These are phyloP conservation scores for Jamesozyma lodderae DNA, from an alignment of 805 yeast genomes.

Conservation along the genomic window DNA sequence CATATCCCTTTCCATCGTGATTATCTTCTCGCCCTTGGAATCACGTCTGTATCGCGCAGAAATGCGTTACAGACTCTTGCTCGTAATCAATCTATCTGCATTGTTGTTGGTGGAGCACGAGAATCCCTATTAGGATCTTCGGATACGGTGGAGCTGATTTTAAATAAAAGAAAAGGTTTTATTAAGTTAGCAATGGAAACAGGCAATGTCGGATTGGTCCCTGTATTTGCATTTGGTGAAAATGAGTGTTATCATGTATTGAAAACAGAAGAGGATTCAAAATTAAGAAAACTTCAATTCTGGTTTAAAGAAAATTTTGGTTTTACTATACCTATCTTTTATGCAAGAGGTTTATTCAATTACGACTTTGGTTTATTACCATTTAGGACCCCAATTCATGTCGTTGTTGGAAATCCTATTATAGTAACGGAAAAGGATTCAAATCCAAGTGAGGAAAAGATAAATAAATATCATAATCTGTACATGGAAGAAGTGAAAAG, in stretches of 20 bases:
- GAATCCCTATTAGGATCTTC: constrained; percentile 68
- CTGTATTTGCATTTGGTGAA: constrained; percentile 88
- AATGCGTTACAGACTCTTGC: constrained; percentile 59
- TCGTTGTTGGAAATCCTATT: constrained; percentile 67
- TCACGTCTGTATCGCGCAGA: constrained; percentile 70
- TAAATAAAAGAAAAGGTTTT: constrained; percentile 78
- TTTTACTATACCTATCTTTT: constrained; percentile 84
- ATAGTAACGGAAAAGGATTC: constrained; percentile 40
- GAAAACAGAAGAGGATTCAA: constrained; percentile 36
- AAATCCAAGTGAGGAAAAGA: constrained; percentile 38
- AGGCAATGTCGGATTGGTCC: constrained; percentile 74
- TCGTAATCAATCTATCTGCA: constrained; percentile 66
- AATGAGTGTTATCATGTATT: constrained; percentile 51
- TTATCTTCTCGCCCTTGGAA: constrained; percentile 69
- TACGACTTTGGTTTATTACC: constrained; percentile 90
- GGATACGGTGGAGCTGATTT: constrained; percentile 53
- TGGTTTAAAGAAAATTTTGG: constrained; percentile 66
- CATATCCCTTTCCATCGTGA: constrained; percentile 79
- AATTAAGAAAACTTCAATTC: constrained; percentile 50
- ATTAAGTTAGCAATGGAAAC: constrained; percentile 74
- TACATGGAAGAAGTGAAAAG: constrained; percentile 57
- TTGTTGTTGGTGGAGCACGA: constrained; percentile 94
- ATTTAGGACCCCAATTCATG: constrained; percentile 65
- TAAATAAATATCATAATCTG: constrained; percentile 61
- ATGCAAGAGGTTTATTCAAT: constrained; percentile 87